phyloP scores from a whole-genome alignment of 2,329 filamentous ascomycete species.

The Cladophialophora yegresii region DNA sequence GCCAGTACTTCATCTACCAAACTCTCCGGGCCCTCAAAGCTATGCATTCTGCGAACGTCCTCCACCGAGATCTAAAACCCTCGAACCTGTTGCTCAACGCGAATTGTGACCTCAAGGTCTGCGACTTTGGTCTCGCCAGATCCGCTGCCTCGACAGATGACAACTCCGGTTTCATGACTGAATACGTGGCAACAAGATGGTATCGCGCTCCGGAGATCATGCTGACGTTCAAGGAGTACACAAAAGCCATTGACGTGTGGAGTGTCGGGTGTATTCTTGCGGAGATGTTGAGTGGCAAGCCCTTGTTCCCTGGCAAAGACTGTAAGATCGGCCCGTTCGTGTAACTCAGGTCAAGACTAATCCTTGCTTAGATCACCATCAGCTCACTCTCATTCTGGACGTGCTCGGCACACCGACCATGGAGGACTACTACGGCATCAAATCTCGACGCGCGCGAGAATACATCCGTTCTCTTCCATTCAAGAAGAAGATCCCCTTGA shows the following conservation, averaged over 20 bases:
- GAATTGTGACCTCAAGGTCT: slow-evolving; percentile 98
- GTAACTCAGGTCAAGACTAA: slow-evolving; percentile 6
- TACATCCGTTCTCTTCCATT: slow-evolving; percentile 98
- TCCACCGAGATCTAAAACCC: slow-evolving; percentile 95
- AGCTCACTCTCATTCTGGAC: slow-evolving; percentile 93
- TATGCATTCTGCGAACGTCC: slow-evolving; percentile 98
- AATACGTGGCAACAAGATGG: slow-evolving; percentile 99
- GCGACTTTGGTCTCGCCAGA: slow-evolving; percentile 93
- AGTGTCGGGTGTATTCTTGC: slow-evolving; percentile 97
- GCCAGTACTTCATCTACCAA: slow-evolving; percentile 99
- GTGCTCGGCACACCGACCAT: slow-evolving; percentile 97
- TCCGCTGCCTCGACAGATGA: slow-evolving; percentile 97
- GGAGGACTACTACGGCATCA: slow-evolving; percentile 99
- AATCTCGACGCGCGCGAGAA: slow-evolving; percentile 92
- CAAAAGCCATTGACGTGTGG: slow-evolving; percentile 99
- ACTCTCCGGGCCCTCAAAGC: slow-evolving; percentile 95
- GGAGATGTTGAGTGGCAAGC: slow-evolving; percentile 98
- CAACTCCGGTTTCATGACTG: slow-evolving; percentile 99
- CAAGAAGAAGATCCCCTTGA: slow-evolving; percentile 99
- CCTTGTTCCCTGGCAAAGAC: slow-evolving; percentile 96
- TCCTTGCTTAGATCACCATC: slow-evolving; percentile 76
- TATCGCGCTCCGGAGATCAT: slow-evolving; percentile 99
- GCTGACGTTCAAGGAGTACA: slow-evolving; percentile 99
- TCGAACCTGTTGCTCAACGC: slow-evolving; percentile 96
- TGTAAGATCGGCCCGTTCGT: slow-evolving; percentile 61